Conservation (phyloP, 2,329 filamentous ascomycete species). For the Fusarium sp. region DNA sequence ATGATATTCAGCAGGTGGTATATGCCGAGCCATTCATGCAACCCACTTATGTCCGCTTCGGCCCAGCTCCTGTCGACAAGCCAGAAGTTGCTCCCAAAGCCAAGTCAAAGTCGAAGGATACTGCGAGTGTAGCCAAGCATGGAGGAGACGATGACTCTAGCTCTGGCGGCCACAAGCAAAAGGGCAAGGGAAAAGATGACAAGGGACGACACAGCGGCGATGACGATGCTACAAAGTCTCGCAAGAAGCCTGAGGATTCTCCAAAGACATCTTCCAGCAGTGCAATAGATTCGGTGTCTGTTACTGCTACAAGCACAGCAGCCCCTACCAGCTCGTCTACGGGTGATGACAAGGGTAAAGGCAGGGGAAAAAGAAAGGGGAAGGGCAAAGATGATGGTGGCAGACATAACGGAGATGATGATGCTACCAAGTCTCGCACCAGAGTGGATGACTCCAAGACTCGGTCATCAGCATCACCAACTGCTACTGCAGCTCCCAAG, state of each 20-base stretch:
- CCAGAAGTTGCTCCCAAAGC: neutral
- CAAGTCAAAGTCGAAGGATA: neutral
- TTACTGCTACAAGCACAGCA: neutral
- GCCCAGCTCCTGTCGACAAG: neutral
- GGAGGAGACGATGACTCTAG: neutral
- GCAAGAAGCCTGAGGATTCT: neutral
- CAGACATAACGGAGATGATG: neutral
- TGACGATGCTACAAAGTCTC: neutral
- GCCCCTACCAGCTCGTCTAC: neutral
- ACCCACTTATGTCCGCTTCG: neutral
- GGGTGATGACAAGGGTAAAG: neutral
- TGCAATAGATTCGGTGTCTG: neutral
- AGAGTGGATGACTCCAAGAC: neutral
- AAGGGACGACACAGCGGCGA: neutral
- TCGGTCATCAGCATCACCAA: neutral
- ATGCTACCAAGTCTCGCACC: neutral
- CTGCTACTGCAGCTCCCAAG: neutral
- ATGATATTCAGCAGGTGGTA: neutral
- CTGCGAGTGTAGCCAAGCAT: neutral
- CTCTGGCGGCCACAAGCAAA: neutral
- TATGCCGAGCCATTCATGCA: conserved; percentile 12
- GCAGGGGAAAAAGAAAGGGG: neutral
- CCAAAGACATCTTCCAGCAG: neutral
- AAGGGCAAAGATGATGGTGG: neutral
- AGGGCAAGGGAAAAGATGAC: neutral